Conservation (phyloP, 2,329 filamentous ascomycete species). For the Fusarium irregulare region DNA sequence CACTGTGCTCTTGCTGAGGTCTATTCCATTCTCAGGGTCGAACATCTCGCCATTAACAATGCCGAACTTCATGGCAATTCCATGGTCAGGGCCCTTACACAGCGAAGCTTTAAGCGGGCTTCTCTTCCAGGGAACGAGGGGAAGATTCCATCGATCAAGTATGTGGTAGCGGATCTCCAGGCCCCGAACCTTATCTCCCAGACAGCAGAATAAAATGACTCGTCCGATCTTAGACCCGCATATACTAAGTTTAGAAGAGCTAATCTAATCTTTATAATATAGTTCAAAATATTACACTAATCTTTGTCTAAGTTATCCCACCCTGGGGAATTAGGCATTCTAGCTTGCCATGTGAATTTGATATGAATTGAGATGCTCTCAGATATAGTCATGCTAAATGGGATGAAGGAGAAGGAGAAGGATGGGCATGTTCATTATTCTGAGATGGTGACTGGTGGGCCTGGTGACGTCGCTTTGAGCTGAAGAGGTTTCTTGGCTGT, state of each 20-base stretch:
- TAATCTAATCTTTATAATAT: neutral
- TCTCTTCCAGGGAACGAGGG: neutral
- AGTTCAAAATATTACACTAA: no score
- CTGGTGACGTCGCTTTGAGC: no score
- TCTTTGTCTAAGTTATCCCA: neutral
- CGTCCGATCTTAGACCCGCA: neutral
- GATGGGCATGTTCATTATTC: no score
- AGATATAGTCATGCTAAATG: no score
- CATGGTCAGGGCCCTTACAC: neutral
- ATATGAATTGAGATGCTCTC: neutral
- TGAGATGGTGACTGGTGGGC: no score
- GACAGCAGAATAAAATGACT: no score
- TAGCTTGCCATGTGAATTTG: neutral
- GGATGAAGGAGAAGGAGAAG: no score
- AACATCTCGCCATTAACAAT: rapidly evolving
- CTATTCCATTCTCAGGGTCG: neutral
- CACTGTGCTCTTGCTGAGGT: neutral
- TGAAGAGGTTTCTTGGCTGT: no score
- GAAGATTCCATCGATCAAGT: neutral
- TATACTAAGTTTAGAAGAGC: neutral
- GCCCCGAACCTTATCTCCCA: no score
- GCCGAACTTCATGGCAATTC: neutral
- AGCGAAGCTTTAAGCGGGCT: rapidly evolving
- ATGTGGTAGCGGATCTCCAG: neutral
- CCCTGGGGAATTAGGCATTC: neutral